Evolutionary conservation across 352 stramenopile species (phyloP).

Genomic region (Peronospora destructor): DNA sequence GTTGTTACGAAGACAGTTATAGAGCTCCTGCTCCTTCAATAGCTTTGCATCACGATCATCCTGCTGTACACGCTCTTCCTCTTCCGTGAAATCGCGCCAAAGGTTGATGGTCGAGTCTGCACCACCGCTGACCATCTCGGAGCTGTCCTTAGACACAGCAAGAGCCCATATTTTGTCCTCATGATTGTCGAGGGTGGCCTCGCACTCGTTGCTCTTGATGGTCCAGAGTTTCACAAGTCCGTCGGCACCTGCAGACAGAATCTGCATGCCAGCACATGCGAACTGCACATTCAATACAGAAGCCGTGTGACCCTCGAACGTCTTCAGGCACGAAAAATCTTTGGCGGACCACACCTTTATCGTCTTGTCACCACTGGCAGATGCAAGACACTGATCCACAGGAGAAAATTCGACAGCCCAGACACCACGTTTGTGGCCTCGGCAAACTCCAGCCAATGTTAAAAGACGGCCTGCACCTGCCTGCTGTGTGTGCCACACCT

Average conservation of each 20-base stretch:
- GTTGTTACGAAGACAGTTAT: constrained; percentile 90
- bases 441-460: constrained; percentile 86
- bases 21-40: constrained; percentile 92
- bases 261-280: constrained; percentile 86
- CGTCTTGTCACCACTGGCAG: constrained; percentile 93
- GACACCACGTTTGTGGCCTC: constrained; percentile 95
- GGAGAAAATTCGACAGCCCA: constrained; percentile 96
- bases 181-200: constrained; percentile 94
- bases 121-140: constrained; percentile 89
- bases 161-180: constrained; percentile 97
- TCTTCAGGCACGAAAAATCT: constrained; percentile 94
- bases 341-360: constrained; percentile 95
- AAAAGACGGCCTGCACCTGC: constrained; percentile 65
- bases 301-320: constrained; percentile 92
- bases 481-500: constrained; percentile 89
- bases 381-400: constrained; percentile 93
- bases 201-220: constrained; percentile 96
- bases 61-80: constrained; percentile 81
- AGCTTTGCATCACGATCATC: constrained; percentile 86
- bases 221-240: constrained; percentile 98
- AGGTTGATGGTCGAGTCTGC: constrained; percentile 93
- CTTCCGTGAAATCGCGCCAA: constrained; percentile 92
- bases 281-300: constrained; percentile 88
- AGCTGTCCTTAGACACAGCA: constrained; percentile 81
- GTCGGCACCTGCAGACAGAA: constrained; percentile 93